Evolutionary conservation across 129 eudicot species (phyloP), one percentile per base, ranked within the genome.

Genomic region (Lonicera japonica): DNA sequence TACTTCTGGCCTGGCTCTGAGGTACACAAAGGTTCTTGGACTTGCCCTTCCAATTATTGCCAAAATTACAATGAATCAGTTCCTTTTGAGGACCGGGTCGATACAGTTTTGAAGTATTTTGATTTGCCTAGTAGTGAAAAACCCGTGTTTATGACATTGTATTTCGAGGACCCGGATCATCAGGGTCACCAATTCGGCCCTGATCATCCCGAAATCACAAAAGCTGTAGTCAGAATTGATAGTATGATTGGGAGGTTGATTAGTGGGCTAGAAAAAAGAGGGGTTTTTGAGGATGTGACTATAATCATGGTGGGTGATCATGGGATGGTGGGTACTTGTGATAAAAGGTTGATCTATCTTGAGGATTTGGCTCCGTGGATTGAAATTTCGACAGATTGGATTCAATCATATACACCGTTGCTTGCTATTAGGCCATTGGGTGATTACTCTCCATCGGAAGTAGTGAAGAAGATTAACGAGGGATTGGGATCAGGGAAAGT

Each of bases 1-100:
- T 71, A 71, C 45, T 71, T 71, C 66, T 71, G 76, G 76, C 76
- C 76, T 45, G 76, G 76, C 8, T 71, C 76, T 38, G 76, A 71
- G 70, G 76, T 71, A 11, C 54, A 40, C 8, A 63, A 71, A 16
- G 69, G 70, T 1, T 17, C 24, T 63, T 71, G 76, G 76, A 41
- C 21, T 8, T 43, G 50, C 16, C 50, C 50, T 43, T 14, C 1
- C 8, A 43, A 43, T 8, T 43, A 8, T 43, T 71, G 76, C 25
- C 40, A 18, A 56, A 17, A 9, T 23, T 71, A 71, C 23, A 71
- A 71, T 46, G 65, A 55, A 2, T 71, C 76, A 1, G 76, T 71
- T 25, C 70, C 76, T 39, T 71, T 64, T 56, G 76, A 71, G n/a
- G 65, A 63, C 5, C 55, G 76, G 13, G 76, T 71, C 55, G 76